Base-by-base conservation (phyloP, 192 early-diverging fungal genomes). In the Dispira parvispora region DNA sequence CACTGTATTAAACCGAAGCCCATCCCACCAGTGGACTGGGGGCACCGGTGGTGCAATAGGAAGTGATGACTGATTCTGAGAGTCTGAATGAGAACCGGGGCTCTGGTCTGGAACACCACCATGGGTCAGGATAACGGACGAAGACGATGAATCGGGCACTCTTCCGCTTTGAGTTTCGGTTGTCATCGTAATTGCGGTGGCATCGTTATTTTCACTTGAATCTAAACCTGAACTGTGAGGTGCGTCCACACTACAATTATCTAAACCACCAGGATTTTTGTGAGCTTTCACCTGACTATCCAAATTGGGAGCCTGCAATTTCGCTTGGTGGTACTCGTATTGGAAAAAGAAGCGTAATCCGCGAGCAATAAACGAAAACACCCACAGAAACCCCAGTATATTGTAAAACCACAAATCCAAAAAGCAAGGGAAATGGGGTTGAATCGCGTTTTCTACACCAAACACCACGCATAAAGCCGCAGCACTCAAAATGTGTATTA, bases 301-400 rank as follows among this genome's bases (percentile, higher is more conserved):
- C 20, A 61, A 44, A 21, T 42, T 44, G 3, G 58, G 58, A 14
- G 58, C 58, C n/a, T 38, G 14, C 16, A 61, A 44, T 25, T 61
- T 61, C 20, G 58, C 58, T 21, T 61, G 58, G 43, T 61, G 58
- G 58, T 61, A 61, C n/a, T 61, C 58, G 58, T 61, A 61, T 45
- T 61, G 58, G 58, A 61, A 61, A 20, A 61, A 38, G 25, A 61
- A 61, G 58, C 58, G 58, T 44, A 61, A 44, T 16, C n/a, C 32
- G 8, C 58, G 58, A 20, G 58, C 58, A 44, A 61, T 61, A 44
- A 61, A 61, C 20, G 58, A 61, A 44, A 61, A 61, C 13, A 61
- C 58, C 58, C 58, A 61, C 1, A 61, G 58, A 42, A 61, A 45
- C 12, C 58, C 58, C 12, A 61, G 25, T 12, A 44, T 14, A 21